Conservation (phyloP, 306 rosid genomes). For the Bauhinia variegata region DNA sequence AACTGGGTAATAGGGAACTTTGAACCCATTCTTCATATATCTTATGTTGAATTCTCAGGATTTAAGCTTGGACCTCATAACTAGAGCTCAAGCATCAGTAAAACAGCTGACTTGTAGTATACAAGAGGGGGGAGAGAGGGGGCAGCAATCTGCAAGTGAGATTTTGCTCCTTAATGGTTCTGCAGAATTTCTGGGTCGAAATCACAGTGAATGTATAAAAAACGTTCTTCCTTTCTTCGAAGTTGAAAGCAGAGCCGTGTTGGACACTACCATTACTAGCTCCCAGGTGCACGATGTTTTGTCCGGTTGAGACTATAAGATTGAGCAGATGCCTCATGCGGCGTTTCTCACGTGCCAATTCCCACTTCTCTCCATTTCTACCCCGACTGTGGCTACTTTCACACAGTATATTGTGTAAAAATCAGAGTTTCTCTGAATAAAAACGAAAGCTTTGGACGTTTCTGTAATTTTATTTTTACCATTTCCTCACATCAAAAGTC, state of each 20-base stretch:
- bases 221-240: no score
- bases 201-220: no score
- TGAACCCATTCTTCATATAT: conserved; percentile 49
- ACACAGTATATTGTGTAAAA: neutral
- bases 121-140: neutral
- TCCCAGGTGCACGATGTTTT: no score
- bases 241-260: no score
- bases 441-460: neutral
- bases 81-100: conserved; percentile 2
- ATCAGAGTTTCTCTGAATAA: neutral
- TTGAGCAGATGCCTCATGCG: neutral
- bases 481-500: neutral
- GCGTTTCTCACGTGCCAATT: conserved; percentile 8
- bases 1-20: conserved; percentile 50
- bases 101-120: neutral
- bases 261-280: no score
- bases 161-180: neutral
- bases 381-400: neutral
- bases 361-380: neutral
- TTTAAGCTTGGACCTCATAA: conserved; percentile 35
- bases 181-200: no score
- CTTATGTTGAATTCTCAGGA: conserved; percentile 22
- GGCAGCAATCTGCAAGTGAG: neutral
- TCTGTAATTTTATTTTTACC: neutral
- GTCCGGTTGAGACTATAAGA: neutral